Evolutionary conservation across 2,329 filamentous ascomycete species (phyloP), one percentile per base, ranked within the genome.

Genomic region (Phoma sp.): DNA sequence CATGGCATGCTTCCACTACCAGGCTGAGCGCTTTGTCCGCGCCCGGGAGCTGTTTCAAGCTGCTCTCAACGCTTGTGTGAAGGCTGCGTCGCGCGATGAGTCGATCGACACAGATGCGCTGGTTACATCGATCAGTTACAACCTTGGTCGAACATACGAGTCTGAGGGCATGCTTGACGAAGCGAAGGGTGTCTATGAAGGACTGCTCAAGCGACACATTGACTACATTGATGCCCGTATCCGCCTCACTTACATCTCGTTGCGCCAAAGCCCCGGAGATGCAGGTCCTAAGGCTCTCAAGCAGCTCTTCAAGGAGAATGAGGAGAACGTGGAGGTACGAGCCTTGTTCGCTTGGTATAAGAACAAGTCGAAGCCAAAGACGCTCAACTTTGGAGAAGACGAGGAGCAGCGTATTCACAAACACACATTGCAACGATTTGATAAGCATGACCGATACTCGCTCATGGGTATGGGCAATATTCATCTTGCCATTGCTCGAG

Each of bases 391-490:
- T 55, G 86, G 86, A 13, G 93, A 98, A 69, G 96, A 99, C 70
- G 87, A 88, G 30, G 95, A 99, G 74, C 89, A 96, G 67, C 86
- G 92, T 3, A 93, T 97, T 72, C 96, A 96, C 82, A 99, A 98
- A 78, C 92, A 97, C 74, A 98, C 93, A 0, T 80, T 99, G 27
- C 91, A 96, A 72, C 87, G 93, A 62, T 69, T 61, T 4, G 93
- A 99, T 79, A 99, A 98, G 81, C 95, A 99, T 72, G 95, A 99
- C 72, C 85, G 91, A n/a, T 99, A 99, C 73, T 91, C 95, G 4
- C 81, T 99, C 25, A 93, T 96, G 24, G 93, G 91, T 11, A 98
- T 99, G 93, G 95, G 95, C 37, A 99, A 99, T 72, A 80, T 99
- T n/a, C 89, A 93, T 64, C 83, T 99, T 36, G 81, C 89, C 62